Base-by-base conservation (phyloP, 768 basidiomycete species). In the Pulveroboletus sp. region DNA sequence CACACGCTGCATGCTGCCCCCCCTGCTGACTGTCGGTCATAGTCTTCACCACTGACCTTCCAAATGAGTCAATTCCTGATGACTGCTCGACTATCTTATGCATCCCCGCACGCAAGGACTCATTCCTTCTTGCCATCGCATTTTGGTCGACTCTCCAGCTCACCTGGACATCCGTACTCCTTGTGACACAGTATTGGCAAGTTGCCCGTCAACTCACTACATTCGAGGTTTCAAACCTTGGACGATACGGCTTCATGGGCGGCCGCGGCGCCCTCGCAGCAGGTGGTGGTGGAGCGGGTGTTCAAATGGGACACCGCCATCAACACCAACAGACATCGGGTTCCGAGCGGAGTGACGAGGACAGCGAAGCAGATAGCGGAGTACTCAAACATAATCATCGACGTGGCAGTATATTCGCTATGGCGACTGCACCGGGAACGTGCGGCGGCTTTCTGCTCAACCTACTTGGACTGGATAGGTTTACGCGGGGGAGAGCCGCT, bases 221-320 rank as follows among this genome's bases (percentile, higher is more conserved):
- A 0, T 78, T 94, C 47, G 95, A 99, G 64, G 91, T 98, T 4
- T 86, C 85, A 51, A 99, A 99, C 63, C 82, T 98, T 3, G 93
- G 95, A 4, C 81, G 95, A 40, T 97, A 85, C 62, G 95, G 96
- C 11, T 97, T 85, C 73, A 95, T 99, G 92, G 95, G 96, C 33
- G 94, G 94, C 0, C 83, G 90, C 36, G 89, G 83, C 0, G 81
- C 82, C 17, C 79, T 82, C 3, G 81, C 77, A 33, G 73, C 88
- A 17, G 73, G 73, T 7, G 75, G 81, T 7, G 65, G 65, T 4
- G 80, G 76, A 47, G 72, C 86, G 6, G 73, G 74, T 17, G 74
- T 81, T 15, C 89, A 92, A 65, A 87, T 88, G 84, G 86, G 89
- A 3, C 86, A 88, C 62, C 76, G 78, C n/a, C 84, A 88, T 14